Evolutionary conservation across 768 basidiomycete species (phyloP).

Genomic region (Pleurotus platypus): DNA sequence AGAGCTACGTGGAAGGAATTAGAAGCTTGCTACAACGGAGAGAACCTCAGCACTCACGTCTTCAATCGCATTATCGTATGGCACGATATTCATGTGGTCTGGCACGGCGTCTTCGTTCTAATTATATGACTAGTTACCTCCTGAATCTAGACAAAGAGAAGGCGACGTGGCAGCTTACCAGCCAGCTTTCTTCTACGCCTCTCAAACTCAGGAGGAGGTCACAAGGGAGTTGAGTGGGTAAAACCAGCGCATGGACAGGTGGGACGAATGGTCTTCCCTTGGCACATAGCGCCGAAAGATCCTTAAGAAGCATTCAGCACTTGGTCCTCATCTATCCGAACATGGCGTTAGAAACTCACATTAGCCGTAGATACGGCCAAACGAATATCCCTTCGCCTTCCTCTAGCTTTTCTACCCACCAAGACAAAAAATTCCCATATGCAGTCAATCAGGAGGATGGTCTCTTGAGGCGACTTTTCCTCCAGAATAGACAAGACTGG

Average conservation of each 20-base stretch:
- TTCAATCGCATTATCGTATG: conserved; percentile 47
- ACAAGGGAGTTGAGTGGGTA: conserved; percentile 72
- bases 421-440: conserved; percentile 79
- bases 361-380: conserved; percentile 56
- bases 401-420: conserved; percentile 65
- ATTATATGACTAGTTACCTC: conserved; percentile 6
- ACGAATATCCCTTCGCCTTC: conserved; percentile 53
- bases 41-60: conserved; percentile 45
- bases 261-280: conserved; percentile 63
- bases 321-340: background rate
- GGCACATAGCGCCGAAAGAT: conserved; percentile 49
- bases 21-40: background rate
- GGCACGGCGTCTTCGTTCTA: conserved; percentile 56
- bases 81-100: conserved; percentile 77
- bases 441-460: conserved; percentile 70
- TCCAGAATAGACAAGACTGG: conserved; percentile 40
- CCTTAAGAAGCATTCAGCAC: conserved; percentile 29
- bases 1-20: conserved; percentile 38
- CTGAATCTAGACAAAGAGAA: background rate
- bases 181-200: conserved; percentile 56
- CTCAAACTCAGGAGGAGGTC: conserved; percentile 69
- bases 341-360: conserved; percentile 30
- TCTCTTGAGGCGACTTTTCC: conserved; percentile 32
- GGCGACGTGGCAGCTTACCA: conserved; percentile 40
- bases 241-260: conserved; percentile 65